A percentile compares a stretch with the other conserved stretches of the same genome.
Evolutionary conservation across 2,329 filamentous ascomycete species (phyloP).

Genomic region (Falciphora oryzae): DNA sequence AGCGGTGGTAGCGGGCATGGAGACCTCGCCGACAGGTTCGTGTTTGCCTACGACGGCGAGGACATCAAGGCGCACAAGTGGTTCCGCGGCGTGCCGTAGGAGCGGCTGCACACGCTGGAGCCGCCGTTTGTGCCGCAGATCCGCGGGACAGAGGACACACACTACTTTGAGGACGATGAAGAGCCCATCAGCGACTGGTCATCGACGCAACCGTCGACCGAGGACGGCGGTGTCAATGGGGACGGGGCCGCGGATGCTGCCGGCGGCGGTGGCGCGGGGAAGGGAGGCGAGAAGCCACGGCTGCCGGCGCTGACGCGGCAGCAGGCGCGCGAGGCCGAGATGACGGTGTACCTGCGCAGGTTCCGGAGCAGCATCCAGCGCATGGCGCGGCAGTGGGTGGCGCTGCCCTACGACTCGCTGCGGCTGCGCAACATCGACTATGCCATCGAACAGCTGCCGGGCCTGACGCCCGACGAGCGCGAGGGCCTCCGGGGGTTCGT

Average conservation of each 20-base stretch:
- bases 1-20: constrained; percentile 15
- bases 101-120: constrained; percentile 59
- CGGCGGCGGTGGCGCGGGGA: not conserved
- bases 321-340: constrained; percentile 19
- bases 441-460: constrained; percentile 36
- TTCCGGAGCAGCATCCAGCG: constrained; percentile 36
- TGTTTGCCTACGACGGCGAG: constrained; percentile 77
- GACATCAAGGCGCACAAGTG: constrained; percentile 88
- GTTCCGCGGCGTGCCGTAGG: constrained; percentile 77
- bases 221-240: not conserved
- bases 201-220: constrained; percentile 16
- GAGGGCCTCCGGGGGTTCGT: constrained; percentile 45
- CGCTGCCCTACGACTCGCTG: constrained; percentile 41
- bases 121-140: constrained; percentile 81
- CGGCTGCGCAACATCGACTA: constrained; percentile 43
- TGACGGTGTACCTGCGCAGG: constrained; percentile 28
- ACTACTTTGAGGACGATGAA: constrained; percentile 84
- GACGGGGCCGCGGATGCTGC: not conserved
- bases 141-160: constrained; percentile 63
- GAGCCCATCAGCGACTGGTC: constrained; percentile 57
- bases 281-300: not conserved
- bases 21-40: constrained; percentile 46
- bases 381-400: constrained; percentile 39
- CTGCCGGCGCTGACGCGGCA: constrained; percentile 7
- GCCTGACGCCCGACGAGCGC: constrained; percentile 30